A percentile compares a stretch with the other conserved stretches of the same genome.
phyloP scores from a whole-genome alignment of 495 filamentous ascomycete species.

The Clohesyomyces aquaticus region DNA sequence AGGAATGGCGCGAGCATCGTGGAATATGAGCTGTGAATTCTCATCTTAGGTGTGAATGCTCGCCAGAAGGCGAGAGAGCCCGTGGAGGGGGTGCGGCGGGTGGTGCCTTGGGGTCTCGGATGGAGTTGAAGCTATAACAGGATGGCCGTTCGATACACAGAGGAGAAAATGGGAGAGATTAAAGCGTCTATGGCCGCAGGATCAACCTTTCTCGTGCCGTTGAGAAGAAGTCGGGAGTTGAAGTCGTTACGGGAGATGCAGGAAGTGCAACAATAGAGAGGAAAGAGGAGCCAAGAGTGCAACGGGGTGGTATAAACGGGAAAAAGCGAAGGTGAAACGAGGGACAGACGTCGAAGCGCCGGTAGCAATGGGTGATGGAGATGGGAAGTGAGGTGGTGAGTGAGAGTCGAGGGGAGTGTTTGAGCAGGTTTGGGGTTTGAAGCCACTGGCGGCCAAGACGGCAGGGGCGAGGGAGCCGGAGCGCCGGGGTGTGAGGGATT shows the following conservation, averaged over 20 bases:
- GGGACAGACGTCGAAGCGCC: constrained; percentile 28
- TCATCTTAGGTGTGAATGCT: constrained; percentile 26
- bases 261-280: constrained; percentile 6
- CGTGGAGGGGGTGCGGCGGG: not conserved
- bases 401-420: constrained; percentile 3
- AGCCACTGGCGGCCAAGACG: not conserved
- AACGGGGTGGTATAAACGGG: not conserved
- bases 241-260: not conserved
- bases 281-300: constrained; percentile 5
- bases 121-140: too few species aligned
- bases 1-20: constrained; percentile 43
- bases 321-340: constrained; percentile 34
- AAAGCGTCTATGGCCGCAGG: constrained; percentile 35
- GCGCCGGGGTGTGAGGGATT: constrained; percentile 16
- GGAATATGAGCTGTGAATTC: constrained; percentile 34
- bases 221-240: constrained; percentile 12
- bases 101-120: not conserved
- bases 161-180: constrained; percentile 25
- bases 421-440: constrained; percentile 10
- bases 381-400: constrained; percentile 16
- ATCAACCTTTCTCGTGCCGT: constrained; percentile 41
- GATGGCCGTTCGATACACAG: constrained; percentile 9
- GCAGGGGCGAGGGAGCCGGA: constrained; percentile 18
- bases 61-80: constrained; percentile 28
- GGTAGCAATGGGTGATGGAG: constrained; percentile 11